A percentile compares a stretch with the other conserved stretches of the same genome.
Evolutionary conservation across 257 asterid genomes (phyloP).

Genomic region (Solanum sejunctum): DNA sequence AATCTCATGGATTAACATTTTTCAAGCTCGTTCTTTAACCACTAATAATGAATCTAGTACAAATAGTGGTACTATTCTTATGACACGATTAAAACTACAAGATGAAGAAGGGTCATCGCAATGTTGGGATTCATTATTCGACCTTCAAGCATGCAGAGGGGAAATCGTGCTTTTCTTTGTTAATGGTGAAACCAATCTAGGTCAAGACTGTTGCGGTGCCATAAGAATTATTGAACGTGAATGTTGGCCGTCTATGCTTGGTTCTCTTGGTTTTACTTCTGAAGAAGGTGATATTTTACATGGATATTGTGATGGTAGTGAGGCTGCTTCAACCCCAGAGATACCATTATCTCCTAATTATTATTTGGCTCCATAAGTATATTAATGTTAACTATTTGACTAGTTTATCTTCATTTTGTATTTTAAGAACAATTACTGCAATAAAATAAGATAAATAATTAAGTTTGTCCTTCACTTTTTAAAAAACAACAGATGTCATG

Average conservation of each 20-base stretch:
- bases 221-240: constrained; percentile 39
- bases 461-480: too few relatives aligned
- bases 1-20: neutral
- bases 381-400: neutral
- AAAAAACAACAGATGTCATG: too few relatives aligned
- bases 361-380: neutral
- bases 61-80: neutral
- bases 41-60: neutral
- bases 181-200: constrained; percentile 63
- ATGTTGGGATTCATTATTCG: constrained; percentile 46
- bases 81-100: constrained; percentile 15
- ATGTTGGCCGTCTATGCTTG: constrained; percentile 68
- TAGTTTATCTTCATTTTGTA: too few relatives aligned
- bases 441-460: too few relatives aligned
- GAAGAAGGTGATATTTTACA: constrained; percentile 41
- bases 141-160: constrained; percentile 50
- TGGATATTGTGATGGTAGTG: constrained; percentile 55
- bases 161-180: constrained; percentile 55
- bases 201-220: constrained; percentile 50
- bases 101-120: constrained; percentile 18
- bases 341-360: constrained; percentile 4
- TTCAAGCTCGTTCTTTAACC: neutral
- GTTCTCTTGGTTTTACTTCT: constrained; percentile 42
- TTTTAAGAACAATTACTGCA: neutral
- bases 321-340: constrained; percentile 1